Percentiles rank a stretch among this genome's conserved stretches.
These are phyloP conservation scores for Leishmania aethiopica DNA, from an alignment of 208 protist species.

Conservation along the genomic window DNA sequence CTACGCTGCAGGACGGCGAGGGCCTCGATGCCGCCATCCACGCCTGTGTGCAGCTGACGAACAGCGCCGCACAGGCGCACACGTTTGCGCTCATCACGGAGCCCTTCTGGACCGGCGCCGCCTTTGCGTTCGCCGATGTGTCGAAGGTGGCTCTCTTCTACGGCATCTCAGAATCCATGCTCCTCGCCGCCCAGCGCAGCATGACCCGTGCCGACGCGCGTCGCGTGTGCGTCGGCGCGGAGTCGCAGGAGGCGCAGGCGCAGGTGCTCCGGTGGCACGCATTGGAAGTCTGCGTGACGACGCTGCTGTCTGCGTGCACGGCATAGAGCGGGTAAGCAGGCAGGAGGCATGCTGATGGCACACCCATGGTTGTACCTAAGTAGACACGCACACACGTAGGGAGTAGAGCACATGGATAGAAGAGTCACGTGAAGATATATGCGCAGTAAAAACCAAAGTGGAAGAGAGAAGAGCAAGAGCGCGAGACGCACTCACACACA, in stretches of 20 bases:
- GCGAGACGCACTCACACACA: too few species aligned
- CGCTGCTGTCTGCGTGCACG: conserved; percentile 47
- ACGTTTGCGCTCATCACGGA: conserved; percentile 7
- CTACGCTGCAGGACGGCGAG: conserved; percentile 5
- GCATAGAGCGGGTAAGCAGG: conserved; percentile 21
- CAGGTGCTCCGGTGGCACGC: conserved; percentile 28
- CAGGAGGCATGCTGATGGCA: not conserved
- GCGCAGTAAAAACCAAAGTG: not conserved
- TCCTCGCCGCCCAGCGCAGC: conserved; percentile 26
- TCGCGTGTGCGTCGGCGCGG: conserved; percentile 1
- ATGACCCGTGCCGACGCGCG: conserved; percentile 17
- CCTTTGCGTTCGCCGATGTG: conserved; percentile 16
- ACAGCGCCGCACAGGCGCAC: conserved; percentile 13
- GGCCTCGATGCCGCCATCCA: not conserved
- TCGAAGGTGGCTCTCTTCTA: conserved; percentile 30
- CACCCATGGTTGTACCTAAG: not conserved
- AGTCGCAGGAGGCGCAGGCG: conserved; percentile 8
- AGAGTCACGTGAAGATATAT: not conserved
- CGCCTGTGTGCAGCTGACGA: conserved; percentile 7
- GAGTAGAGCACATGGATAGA: not conserved
- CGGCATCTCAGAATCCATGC: conserved; percentile 28
- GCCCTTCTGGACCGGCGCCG: conserved; percentile 21
- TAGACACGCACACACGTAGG: not conserved
- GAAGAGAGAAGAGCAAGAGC: not conserved
- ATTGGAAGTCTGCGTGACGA: conserved; percentile 65